Evolutionary conservation across 176 grass and related monocot species (phyloP).

Genomic region (Zizania latifolia): DNA sequence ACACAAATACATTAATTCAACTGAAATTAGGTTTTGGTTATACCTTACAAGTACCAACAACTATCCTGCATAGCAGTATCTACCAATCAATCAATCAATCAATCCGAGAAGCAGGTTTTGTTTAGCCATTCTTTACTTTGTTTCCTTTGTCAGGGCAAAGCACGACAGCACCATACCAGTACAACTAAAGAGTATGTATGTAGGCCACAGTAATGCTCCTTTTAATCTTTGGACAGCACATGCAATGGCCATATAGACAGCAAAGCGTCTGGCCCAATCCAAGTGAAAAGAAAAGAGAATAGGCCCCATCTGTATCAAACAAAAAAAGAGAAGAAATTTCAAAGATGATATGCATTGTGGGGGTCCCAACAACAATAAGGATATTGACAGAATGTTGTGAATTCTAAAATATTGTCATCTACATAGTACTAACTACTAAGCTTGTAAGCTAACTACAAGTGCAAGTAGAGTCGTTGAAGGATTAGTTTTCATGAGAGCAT

Average conservation of each 20-base stretch:
- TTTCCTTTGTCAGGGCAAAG: neutral
- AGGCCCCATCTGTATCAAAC: neutral
- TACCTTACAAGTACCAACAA: neutral
- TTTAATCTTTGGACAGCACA: slow-evolving; percentile 27
- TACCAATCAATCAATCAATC: neutral
- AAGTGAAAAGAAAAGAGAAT: too few species aligned
- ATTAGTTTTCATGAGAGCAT: neutral
- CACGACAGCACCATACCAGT: neutral
- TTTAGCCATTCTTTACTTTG: neutral
- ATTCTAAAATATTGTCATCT: neutral
- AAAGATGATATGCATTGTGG: neutral
- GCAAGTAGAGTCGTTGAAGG: neutral
- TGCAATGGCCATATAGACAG: slow-evolving; percentile 11
- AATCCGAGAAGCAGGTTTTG: neutral
- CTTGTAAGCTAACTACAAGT: neutral
- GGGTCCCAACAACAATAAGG: neutral
- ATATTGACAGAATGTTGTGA: neutral
- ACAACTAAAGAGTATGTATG: neutral
- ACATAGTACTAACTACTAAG: neutral
- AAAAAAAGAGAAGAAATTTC: neutral
- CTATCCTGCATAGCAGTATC: neutral
- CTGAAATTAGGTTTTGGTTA: neutral
- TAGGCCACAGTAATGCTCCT: neutral
- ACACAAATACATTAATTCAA: neutral
- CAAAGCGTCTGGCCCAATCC: neutral